These are phyloP conservation scores for Paramarasmius palmivorus DNA, from an alignment of 1,284 basidiomycete species.

Conservation along the genomic window DNA sequence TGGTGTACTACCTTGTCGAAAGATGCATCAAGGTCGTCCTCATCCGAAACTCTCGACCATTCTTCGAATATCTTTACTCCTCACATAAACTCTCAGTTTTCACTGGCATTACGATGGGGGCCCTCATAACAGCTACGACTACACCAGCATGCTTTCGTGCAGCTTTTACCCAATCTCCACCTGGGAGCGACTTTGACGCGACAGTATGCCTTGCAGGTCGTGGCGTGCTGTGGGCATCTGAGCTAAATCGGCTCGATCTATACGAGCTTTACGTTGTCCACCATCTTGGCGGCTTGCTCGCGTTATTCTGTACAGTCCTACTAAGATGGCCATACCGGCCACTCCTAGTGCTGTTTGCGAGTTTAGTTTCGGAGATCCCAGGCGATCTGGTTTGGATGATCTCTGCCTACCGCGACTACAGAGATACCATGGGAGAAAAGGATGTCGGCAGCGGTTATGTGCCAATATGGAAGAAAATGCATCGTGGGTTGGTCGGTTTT, in stretches of 20 bases:
- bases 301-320: slow-evolving; percentile 16
- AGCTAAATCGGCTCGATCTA: slow-evolving; percentile 22
- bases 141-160: not conserved
- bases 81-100: not conserved
- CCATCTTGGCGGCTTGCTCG: slow-evolving; percentile 19
- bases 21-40: not conserved
- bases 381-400: slow-evolving; percentile 22
- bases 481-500: not conserved
- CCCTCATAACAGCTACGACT: slow-evolving; percentile 19
- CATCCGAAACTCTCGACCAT: not conserved
- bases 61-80: not conserved
- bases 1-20: not conserved
- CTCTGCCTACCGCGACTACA: slow-evolving; percentile 17
- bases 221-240: slow-evolving; percentile 21
- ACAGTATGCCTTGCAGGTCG: slow-evolving; percentile 19
- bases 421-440: not conserved
- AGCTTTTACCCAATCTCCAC: not conserved
- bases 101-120: slow-evolving; percentile 1
- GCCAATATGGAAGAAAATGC: not conserved
- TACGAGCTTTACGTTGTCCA: slow-evolving; percentile 21
- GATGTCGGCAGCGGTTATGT: not conserved
- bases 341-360: slow-evolving; percentile 18
- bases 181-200: not conserved
- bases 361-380: slow-evolving; percentile 20
- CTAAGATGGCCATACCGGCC: slow-evolving; percentile 11